Evolutionary conservation across 345 rosid genomes (phyloP).

Genomic region (Salix dunnii): DNA sequence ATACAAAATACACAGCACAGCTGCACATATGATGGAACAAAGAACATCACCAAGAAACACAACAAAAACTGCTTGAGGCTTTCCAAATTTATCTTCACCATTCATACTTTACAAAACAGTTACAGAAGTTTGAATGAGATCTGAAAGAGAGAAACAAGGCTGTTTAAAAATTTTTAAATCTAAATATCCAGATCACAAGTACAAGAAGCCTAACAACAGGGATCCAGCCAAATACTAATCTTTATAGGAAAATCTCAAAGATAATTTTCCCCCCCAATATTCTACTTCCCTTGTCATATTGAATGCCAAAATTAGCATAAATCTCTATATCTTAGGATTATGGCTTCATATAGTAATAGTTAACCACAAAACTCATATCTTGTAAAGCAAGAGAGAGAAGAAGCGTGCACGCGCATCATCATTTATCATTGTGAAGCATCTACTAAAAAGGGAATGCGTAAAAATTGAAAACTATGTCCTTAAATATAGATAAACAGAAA

Average conservation of each 20-base stretch:
- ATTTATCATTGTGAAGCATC: background rate
- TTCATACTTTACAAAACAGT: background rate
- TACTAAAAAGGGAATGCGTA: background rate
- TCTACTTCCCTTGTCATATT: background rate
- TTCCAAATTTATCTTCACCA: background rate
- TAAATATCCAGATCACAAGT: background rate
- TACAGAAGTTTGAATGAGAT: background rate
- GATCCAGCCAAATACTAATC: background rate
- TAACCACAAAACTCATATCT: background rate
- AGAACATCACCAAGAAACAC: background rate
- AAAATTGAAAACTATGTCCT: background rate
- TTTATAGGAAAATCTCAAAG: background rate
- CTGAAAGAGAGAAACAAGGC: background rate
- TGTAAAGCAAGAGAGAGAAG: background rate
- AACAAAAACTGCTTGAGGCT: background rate
- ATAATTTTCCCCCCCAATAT: background rate
- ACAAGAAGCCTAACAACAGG: background rate
- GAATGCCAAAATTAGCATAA: background rate
- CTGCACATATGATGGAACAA: background rate
- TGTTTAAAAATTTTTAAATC: background rate
- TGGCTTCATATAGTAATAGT: background rate
- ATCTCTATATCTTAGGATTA: background rate
- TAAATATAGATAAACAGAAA: background rate
- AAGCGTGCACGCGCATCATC: background rate
- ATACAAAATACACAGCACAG: background rate